Percentiles rank a stretch among this genome's conserved stretches.
Evolutionary conservation across 148 eudicot genomes (phyloP).

Genomic region (Bassia scoparia): DNA sequence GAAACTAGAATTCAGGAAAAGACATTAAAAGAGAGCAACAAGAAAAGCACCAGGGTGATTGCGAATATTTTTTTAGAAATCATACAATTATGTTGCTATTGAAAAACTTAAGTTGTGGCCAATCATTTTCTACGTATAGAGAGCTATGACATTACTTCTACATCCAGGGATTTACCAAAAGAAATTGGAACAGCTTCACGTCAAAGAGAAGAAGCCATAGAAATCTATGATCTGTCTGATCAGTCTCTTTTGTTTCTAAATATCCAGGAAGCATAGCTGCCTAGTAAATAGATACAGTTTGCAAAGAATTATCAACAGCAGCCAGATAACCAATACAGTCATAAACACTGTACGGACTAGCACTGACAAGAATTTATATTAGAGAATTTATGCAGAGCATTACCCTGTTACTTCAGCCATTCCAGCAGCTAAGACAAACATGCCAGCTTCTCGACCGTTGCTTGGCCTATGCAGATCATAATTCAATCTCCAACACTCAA

Average conservation of each 20-base stretch:
- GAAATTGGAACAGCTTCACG: slow-evolving; percentile 10
- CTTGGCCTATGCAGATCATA: slow-evolving; percentile 5
- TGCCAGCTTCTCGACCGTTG: slow-evolving; percentile 3
- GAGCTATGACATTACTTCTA: slow-evolving; percentile 1
- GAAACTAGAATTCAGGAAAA: slow-evolving; percentile 45
- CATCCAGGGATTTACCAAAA: slow-evolving; percentile 21
- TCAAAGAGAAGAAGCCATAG: slow-evolving; percentile 20
- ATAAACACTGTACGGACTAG: too few species aligned
- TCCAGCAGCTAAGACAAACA: neutral
- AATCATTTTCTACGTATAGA: neutral
- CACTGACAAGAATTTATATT: neutral
- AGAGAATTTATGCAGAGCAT: neutral
- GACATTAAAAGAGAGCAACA: slow-evolving; percentile 17
- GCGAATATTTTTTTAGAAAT: neutral
- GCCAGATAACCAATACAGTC: neutral
- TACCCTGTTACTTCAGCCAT: slow-evolving; percentile 8
- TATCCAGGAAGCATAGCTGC: neutral
- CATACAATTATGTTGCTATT: neutral
- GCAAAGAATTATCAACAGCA: slow-evolving; percentile 10
- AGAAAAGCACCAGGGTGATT: slow-evolving; percentile 27
- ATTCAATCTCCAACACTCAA: neutral
- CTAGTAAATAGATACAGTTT: slow-evolving; percentile 8
- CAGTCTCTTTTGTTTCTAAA: neutral
- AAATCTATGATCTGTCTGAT: slow-evolving; percentile 1
- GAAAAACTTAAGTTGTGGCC: neutral